Evolutionary conservation across 345 rosid genomes (phyloP), one percentile per base, ranked within the genome.

Genomic region (Cardamine resedifolia): DNA sequence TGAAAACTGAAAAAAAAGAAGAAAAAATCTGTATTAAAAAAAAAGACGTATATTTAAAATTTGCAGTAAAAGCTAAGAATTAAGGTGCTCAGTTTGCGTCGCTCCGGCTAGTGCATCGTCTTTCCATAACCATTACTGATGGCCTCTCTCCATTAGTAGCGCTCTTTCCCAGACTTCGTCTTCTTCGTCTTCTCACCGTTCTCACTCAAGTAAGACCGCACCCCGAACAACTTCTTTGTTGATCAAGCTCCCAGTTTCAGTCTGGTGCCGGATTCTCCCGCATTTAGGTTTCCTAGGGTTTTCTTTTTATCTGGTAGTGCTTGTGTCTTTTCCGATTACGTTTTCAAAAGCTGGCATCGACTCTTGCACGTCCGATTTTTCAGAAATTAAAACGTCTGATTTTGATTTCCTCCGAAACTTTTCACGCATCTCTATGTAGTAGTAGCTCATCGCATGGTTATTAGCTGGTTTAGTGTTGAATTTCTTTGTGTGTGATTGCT

Each of bases 231-330:
- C 23, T 45, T 48, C 6, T 52, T 38, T 21, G 28, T 58, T 31
- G 15, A 36, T 36, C 30, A 34, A 36, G 4, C 12, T 71, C 39
- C 7, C 10, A 24, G 28, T 44, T 31, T 64, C 27, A 33, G 2
- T 7, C 45, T 21, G 3, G 20, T 36, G 8, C 28, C 21, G 39
- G 30, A 38, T 53, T 67, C 39, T 36, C 43, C 45, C 0, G 63
- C 69, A 27, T 72, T 51, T 72, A 72, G 68, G 45, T 30, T 50
- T 61, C 48, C 18, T 33, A 6, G 53, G 19, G 19, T 68, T 52
- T 3, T 28, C 1, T 15, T 14, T 3, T 24, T 19, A 5, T 53
- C 38, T 12, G 38, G 5, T 16, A 10, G 7, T 47, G 58, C 26
- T 70, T 12, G 33, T 20, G n/a, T 61, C 68, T 50, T 50, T 31